Evolutionary conservation across 2,329 filamentous ascomycete genomes (phyloP), one percentile per base, ranked within the genome.

Genomic region (Alternaria brassicicola): DNA sequence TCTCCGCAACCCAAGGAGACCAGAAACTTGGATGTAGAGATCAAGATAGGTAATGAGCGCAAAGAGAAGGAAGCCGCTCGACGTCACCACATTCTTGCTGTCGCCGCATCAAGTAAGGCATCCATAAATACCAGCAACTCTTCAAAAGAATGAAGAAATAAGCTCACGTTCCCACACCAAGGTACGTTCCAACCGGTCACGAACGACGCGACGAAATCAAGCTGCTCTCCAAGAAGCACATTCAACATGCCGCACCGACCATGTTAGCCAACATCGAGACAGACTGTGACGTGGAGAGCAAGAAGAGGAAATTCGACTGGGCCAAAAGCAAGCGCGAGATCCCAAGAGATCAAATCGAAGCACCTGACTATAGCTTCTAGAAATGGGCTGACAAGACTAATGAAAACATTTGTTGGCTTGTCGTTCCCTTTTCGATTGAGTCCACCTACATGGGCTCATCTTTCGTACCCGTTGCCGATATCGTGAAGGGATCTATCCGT

Each of bases 31-130:
- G 10, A 15, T 41, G 21, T 13, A 45, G 15, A 30, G 2, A 9
- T 6, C 1, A 3, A 19, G 1, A 21, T 15, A 0, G n/a, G 8
- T 6, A 13, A 9, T 9, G 0, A 6, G 0, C 13, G 39, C 23
- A 26, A 42, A 26, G 23, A n/a, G 3, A 3, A 8, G 13, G 21
- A 42, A 26, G 21, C 42, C 26, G 17, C 42, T 1, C 26, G 42
- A 21, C 42, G 6, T 13, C 13, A 30, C n/a, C 25, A 28, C 25
- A 45, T n/a, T 19, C 2, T 3, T 12, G 42, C 25, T 12, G 17
- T 19, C 26, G 42, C 42, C 17, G 42, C n/a, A 0, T 45, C 42
- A 3, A 0, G 8, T 2, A 19, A 30, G 12, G n/a, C 25, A 30
- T 30, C 42, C 0, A 30, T 17, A 7, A 19, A 4, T 7, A 30